These are phyloP conservation scores for Xanthoceras sorbifolium DNA, from an alignment of 345 rosid genomes.

Conservation along the genomic window DNA sequence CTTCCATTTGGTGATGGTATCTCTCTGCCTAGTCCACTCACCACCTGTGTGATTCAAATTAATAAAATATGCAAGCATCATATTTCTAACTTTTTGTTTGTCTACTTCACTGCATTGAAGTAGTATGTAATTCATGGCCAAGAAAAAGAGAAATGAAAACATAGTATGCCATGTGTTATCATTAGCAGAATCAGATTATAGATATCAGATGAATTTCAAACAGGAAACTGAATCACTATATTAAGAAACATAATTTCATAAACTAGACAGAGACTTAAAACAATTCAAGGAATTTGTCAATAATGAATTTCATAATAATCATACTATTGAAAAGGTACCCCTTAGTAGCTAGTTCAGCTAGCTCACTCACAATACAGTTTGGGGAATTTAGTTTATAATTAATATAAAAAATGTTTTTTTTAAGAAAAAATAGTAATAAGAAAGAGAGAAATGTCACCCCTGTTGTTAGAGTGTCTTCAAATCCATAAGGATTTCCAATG, in stretches of 20 bases:
- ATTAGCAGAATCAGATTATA: conserved; percentile 2
- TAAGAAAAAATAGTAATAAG: not conserved
- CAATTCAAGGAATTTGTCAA: not conserved
- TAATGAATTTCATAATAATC: not conserved
- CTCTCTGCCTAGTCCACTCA: conserved; percentile 90
- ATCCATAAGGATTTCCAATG: conserved; percentile 88
- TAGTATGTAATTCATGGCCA: not conserved
- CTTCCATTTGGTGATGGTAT: conserved; percentile 85
- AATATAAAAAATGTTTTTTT: too few relatives aligned
- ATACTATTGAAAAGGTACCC: conserved; percentile 45
- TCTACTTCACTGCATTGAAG: not conserved
- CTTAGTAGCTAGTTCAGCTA: conserved; percentile 14
- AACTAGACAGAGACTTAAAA: not conserved
- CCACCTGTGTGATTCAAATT: conserved; percentile 49
- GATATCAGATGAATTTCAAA: not conserved
- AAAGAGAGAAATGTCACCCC: conserved; percentile 54
- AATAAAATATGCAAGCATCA: not conserved
- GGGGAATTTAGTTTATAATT: too few relatives aligned
- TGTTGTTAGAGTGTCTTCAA: conserved; percentile 87
- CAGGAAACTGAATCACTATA: not conserved
- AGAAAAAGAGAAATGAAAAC: not conserved
- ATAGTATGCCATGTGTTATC: not conserved
- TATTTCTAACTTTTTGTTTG: not conserved
- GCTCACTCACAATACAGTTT: too few relatives aligned
- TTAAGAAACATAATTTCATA: not conserved